Conservation (phyloP, 257 asterid genomes). For the Scutellaria minor region DNA sequence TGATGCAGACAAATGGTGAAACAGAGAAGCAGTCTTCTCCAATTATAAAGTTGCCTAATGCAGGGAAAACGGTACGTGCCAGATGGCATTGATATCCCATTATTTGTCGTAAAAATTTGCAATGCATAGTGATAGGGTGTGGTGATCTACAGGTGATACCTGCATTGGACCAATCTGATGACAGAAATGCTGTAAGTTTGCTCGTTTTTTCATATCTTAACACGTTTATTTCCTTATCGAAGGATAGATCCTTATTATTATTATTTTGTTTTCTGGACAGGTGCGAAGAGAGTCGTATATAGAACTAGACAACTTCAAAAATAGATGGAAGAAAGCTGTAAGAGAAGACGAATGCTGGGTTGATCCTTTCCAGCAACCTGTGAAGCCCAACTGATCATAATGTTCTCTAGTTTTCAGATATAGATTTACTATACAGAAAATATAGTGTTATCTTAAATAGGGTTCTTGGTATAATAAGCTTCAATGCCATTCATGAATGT, state of each 20-base stretch:
- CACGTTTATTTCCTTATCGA: background rate
- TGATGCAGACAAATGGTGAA: constrained; percentile 40
- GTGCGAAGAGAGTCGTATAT: constrained; percentile 53
- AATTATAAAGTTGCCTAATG: constrained; percentile 19
- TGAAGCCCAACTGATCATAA: constrained; percentile 23
- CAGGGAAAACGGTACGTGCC: constrained; percentile 33
- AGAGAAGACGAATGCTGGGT: constrained; percentile 73
- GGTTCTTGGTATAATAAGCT: constrained; percentile 12
- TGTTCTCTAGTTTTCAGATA: background rate
- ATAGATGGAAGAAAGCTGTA: constrained; percentile 71
- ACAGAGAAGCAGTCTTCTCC: constrained; percentile 34
- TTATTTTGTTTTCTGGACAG: constrained; percentile 36
- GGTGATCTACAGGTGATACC: constrained; percentile 39
- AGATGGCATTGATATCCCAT: background rate
- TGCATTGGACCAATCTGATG: constrained; percentile 43
- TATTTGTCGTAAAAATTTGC: background rate
- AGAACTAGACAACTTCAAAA: constrained; percentile 63
- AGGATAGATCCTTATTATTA: background rate
- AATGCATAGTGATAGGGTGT: background rate
- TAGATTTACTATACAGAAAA: background rate
- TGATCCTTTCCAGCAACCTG: constrained; percentile 52
- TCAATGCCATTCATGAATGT: background rate
- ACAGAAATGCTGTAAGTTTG: constrained; percentile 60
- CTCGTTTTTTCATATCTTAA: background rate
- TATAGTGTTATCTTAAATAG: background rate